Conservation (phyloP, 495 filamentous ascomycete genomes). For the Aspergillus hancockii region DNA sequence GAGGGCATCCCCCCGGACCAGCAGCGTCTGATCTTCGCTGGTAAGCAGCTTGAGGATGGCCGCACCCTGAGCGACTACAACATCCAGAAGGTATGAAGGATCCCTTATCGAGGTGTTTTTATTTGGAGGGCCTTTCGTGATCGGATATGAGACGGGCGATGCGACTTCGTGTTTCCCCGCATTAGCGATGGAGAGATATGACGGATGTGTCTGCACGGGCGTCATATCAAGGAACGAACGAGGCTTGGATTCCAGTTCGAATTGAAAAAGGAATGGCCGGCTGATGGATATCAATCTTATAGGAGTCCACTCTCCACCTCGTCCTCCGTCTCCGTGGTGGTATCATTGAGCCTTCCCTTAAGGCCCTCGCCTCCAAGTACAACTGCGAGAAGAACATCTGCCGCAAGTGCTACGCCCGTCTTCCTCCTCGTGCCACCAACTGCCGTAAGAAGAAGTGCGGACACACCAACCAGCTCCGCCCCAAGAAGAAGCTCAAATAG, state of each 20-base stretch:
- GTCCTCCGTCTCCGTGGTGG: constrained; percentile 99
- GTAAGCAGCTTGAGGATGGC: constrained; percentile 99
- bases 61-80: constrained; percentile 99
- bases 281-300: constrained; percentile 31
- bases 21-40: constrained; percentile 99
- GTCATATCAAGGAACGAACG: neutral
- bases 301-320: constrained; percentile 99
- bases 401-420: constrained; percentile 99
- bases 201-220: neutral
- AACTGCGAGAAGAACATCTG: constrained; percentile 99
- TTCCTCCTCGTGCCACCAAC: constrained; percentile 98
- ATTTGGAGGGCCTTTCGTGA: constrained; percentile 2
- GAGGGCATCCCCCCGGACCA: constrained; percentile 99
- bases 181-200: neutral
- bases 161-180: neutral
- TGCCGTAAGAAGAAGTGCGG: constrained; percentile 99
- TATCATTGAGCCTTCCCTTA: constrained; percentile 98
- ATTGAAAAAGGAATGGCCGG: constrained; percentile 8
- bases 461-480: constrained; percentile 98
- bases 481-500: constrained; percentile 99
- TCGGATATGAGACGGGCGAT: constrained; percentile 1
- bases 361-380: constrained; percentile 97
- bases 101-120: constrained; percentile 3
- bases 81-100: constrained; percentile 89
- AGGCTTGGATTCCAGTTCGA: neutral